Evolutionary conservation across 1,284 basidiomycete species (phyloP).

Genomic region (Puccinia brachypodii): DNA sequence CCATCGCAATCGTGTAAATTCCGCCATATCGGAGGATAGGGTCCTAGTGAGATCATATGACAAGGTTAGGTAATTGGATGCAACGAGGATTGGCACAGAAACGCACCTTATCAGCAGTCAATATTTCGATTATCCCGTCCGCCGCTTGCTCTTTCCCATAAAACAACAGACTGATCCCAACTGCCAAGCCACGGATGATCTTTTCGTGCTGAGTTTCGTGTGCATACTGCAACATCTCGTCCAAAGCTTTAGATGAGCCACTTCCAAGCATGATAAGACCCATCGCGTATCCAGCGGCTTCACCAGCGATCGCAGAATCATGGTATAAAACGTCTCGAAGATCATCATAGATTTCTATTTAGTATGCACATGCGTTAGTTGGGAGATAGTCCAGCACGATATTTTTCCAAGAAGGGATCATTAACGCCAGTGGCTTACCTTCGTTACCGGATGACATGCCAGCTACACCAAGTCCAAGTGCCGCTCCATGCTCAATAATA

Average conservation of each 20-base stretch:
- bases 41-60: constrained; percentile 64
- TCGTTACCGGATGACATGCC: constrained; percentile 85
- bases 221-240: constrained; percentile 92
- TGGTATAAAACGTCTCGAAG: constrained; percentile 82
- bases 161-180: constrained; percentile 84
- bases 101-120: constrained; percentile 79
- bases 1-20: constrained; percentile 88
- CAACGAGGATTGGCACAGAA: neutral
- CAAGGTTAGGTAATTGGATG: neutral
- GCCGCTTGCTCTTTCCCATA: constrained; percentile 89
- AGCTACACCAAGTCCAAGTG: constrained; percentile 85
- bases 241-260: constrained; percentile 71
- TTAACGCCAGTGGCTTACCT: constrained; percentile 55
- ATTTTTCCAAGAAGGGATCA: neutral
- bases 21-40: constrained; percentile 92
- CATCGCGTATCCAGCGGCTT: constrained; percentile 92
- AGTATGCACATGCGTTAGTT: neutral
- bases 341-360: constrained; percentile 78
- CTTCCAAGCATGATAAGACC: constrained; percentile 93
- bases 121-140: constrained; percentile 70
- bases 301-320: constrained; percentile 89
- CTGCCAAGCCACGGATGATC: constrained; percentile 88
- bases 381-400: neutral
- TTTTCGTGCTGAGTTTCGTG: constrained; percentile 96
- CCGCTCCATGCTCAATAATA: constrained; percentile 91